phyloP scores from a whole-genome alignment of 306 rosid species.

The Dalbergia cultrata region DNA sequence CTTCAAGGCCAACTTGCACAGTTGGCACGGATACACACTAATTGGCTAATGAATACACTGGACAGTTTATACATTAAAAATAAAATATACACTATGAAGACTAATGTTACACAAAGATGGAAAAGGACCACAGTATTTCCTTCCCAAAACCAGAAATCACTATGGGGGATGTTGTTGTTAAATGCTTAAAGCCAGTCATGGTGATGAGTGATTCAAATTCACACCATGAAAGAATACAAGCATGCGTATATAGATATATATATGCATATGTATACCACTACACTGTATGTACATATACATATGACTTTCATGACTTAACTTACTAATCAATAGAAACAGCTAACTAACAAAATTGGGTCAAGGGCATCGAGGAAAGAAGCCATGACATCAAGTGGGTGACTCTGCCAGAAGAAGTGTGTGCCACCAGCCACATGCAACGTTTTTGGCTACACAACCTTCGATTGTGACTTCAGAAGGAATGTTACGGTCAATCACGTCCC shows the following conservation, averaged over 20 bases:
- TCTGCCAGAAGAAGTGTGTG: slow-evolving; percentile 90
- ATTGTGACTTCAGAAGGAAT: slow-evolving; percentile 79
- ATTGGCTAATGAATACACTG: slow-evolving; percentile 38
- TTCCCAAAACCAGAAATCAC: slow-evolving; percentile 46
- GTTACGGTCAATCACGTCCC: slow-evolving; percentile 91
- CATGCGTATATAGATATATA: slow-evolving; percentile 18
- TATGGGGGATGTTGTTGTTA: slow-evolving; percentile 35
- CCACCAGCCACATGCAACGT: slow-evolving; percentile 98
- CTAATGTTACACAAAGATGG: slow-evolving; percentile 42
- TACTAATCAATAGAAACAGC: slow-evolving; percentile 55
- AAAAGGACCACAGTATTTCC: slow-evolving; percentile 48
- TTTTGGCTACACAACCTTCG: slow-evolving; percentile 69
- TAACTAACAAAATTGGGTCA: slow-evolving; percentile 89
- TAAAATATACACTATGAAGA: slow-evolving; percentile 43
- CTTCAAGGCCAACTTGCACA: slow-evolving; percentile 1
- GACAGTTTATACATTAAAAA: slow-evolving; percentile 41
- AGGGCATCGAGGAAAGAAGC: slow-evolving; percentile 35
- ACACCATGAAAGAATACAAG: slow-evolving; percentile 63
- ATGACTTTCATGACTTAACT: slow-evolving; percentile 40
- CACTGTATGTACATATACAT: slow-evolving; percentile 69
- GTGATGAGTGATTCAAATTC: slow-evolving; percentile 43
- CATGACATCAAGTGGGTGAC: slow-evolving; percentile 65
- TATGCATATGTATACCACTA: slow-evolving; percentile 44
- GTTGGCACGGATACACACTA: slow-evolving; percentile 2
- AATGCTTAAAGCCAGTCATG: slow-evolving; percentile 33